Base-by-base conservation (phyloP, 768 basidiomycete species). In the Calocybe gangraenosa region DNA sequence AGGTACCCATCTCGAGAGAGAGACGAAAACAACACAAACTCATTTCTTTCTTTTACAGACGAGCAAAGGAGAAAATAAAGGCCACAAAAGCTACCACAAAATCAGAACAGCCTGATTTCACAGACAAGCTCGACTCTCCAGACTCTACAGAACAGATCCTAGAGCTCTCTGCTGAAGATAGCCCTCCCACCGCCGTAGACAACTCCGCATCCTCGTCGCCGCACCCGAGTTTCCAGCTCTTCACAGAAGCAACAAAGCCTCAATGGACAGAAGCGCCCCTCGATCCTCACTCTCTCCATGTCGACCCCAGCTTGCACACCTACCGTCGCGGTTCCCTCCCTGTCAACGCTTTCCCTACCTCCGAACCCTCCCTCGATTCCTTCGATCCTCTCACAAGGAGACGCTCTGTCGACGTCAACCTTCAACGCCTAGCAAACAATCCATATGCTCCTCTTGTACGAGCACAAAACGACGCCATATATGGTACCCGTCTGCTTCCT, bases 51-150 rank as follows among this genome's bases (percentile, higher is more conserved):
- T 18, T 18, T n/a, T 45, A 33, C 62, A 87, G 87, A 46, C 84
- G 90, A 45, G 90, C 90, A 42, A 92, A 92, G 65, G 87, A 88
- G 62, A 92, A 92, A 63, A 78, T 59, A 56, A 79, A 71, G 67
- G 77, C 69, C 38, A 73, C 68, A 58, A 85, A 81, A 64, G 66
- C 44, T 15, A 50, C n/a, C n/a, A 53, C 59, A 78, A 75, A 65
- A 56, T 14, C 41, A 9, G 49, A 59, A 2, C 46, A 39, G 35
- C 34, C 47, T 22, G 48, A 59, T 10, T 30, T 31, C 20, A 57
- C 56, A 51, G 67, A 55, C 50, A 60, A 42, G 31, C 53, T 50
- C 14, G 46, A 59, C 36, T 61, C 60, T 14, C 55, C 60, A 34
- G 56, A 61, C n/a, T 60, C 62, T 42, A 49, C 52, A 9, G 54